These are phyloP conservation scores for Geotrichum citri-aurantii DNA, from an alignment of 1,139 yeast species.

Conservation along the genomic window DNA sequence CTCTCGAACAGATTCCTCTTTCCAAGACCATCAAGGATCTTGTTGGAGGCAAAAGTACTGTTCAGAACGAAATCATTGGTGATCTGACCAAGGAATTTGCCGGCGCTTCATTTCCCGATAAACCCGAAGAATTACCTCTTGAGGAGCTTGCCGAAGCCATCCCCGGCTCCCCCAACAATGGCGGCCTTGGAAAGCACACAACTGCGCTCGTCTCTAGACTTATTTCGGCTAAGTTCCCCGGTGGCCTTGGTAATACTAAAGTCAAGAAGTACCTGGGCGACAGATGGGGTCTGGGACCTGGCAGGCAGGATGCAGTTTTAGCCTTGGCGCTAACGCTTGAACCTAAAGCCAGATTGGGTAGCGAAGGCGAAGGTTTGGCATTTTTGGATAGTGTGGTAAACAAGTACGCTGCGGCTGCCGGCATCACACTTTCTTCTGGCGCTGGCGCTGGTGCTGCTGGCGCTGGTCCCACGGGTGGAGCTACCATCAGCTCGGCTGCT, in stretches of 20 bases:
- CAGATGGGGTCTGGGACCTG: slow-evolving; percentile 85
- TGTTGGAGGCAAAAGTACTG: slow-evolving; percentile 97
- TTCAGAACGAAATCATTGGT: slow-evolving; percentile 96
- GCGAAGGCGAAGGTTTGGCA: slow-evolving; percentile 84
- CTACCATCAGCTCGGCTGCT: slow-evolving; percentile 91
- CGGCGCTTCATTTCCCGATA: slow-evolving; percentile 86
- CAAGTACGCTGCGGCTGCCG: slow-evolving; percentile 79
- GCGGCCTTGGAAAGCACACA: slow-evolving; percentile 89
- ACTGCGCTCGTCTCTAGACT: slow-evolving; percentile 82
- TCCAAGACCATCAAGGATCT: slow-evolving; percentile 91
- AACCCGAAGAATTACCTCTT: slow-evolving; percentile 96
- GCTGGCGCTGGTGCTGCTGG: slow-evolving; percentile 44
- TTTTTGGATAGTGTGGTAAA: slow-evolving; percentile 76
- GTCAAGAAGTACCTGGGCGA: slow-evolving; percentile 89
- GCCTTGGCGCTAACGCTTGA: slow-evolving; percentile 79
- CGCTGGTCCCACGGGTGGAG: slow-evolving; percentile 65
- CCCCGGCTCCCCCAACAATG: slow-evolving; percentile 87
- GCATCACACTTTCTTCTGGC: slow-evolving; percentile 60
- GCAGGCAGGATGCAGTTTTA: slow-evolving; percentile 89
- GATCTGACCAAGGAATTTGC: slow-evolving; percentile 91
- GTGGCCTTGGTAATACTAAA: slow-evolving; percentile 88
- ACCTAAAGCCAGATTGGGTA: slow-evolving; percentile 80
- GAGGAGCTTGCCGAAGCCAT: slow-evolving; percentile 91
- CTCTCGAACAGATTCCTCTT: slow-evolving; percentile 78
- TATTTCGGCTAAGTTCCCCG: slow-evolving; percentile 97